A percentile compares a stretch with the other conserved stretches of the same genome.
phyloP scores from a whole-genome alignment of 1,284 basidiomycete genomes.

The Somion occarium region DNA sequence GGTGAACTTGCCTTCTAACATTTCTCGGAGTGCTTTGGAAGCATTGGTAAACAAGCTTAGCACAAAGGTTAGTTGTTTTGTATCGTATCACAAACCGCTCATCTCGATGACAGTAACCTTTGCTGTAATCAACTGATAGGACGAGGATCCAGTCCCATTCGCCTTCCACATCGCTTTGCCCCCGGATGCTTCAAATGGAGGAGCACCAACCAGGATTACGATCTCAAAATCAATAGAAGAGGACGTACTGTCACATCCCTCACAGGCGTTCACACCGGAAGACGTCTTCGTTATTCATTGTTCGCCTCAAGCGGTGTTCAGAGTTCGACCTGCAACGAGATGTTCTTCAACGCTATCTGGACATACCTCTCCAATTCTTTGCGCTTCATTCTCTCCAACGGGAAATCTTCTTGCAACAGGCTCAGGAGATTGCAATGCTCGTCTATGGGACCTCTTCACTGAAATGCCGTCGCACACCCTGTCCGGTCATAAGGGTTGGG shows the following conservation, averaged over 20 bases:
- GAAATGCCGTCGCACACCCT: slow-evolving; percentile 91
- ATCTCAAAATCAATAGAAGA: slow-evolving; percentile 75
- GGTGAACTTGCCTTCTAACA: slow-evolving; percentile 83
- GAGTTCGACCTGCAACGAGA: slow-evolving; percentile 87
- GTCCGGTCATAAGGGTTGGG: slow-evolving; percentile 91
- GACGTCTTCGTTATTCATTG: slow-evolving; percentile 85
- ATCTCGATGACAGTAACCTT: not conserved
- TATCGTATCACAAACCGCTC: slow-evolving; percentile 5
- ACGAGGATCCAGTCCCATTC: slow-evolving; percentile 87
- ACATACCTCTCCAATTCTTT: slow-evolving; percentile 91
- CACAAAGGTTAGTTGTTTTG: slow-evolving; percentile 48
- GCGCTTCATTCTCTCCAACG: slow-evolving; percentile 93
- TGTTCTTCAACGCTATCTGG: slow-evolving; percentile 92
- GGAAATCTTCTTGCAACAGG: slow-evolving; percentile 91
- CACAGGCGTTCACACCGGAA: slow-evolving; percentile 75
- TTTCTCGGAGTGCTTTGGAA: slow-evolving; percentile 81
- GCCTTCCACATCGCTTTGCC: slow-evolving; percentile 80
- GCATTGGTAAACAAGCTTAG: slow-evolving; percentile 81
- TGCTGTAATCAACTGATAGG: slow-evolving; percentile 31
- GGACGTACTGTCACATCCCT: slow-evolving; percentile 73
- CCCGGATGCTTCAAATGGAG: slow-evolving; percentile 43
- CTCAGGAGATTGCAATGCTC: slow-evolving; percentile 90
- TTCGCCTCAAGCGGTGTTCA: slow-evolving; percentile 94
- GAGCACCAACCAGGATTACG: slow-evolving; percentile 72
- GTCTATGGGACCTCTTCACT: slow-evolving; percentile 93